phyloP scores from a whole-genome alignment of 345 rosid genomes.

The Microcos paniculata region DNA sequence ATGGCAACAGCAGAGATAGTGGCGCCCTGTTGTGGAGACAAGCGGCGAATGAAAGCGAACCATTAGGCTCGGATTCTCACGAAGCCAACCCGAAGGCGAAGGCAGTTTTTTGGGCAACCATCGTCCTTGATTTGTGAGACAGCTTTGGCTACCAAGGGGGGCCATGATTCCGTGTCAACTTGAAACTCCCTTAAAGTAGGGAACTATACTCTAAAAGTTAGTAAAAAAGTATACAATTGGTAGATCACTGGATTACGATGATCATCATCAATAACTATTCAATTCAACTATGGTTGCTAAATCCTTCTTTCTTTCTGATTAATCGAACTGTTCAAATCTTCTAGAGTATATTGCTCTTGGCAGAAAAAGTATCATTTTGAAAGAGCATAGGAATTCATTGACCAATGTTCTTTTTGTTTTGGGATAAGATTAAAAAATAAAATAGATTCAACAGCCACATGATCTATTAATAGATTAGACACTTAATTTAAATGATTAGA shows the following conservation, averaged over 20 bases:
- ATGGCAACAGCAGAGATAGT: background rate
- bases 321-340: background rate
- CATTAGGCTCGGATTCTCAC: background rate
- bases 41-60: slow-evolving; percentile 11
- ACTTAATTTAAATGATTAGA: no score
- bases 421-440: no score
- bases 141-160: background rate
- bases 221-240: background rate
- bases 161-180: slow-evolving; percentile 12
- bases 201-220: background rate
- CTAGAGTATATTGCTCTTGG: background rate
- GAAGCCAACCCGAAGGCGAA: background rate
- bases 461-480: no score
- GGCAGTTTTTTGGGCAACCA: background rate
- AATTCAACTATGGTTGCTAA: background rate
- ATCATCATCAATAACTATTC: background rate
- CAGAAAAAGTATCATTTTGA: no score
- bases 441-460: no score
- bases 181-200: background rate
- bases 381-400: no score
- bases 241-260: background rate
- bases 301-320: background rate
- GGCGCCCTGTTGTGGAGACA: slow-evolving; percentile 18
- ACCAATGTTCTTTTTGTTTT: no score
- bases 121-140: slow-evolving; percentile 1